These are phyloP conservation scores for Zymoseptoria pseudotritici DNA, from an alignment of 2,329 filamentous ascomycete genomes.

Conservation along the genomic window DNA sequence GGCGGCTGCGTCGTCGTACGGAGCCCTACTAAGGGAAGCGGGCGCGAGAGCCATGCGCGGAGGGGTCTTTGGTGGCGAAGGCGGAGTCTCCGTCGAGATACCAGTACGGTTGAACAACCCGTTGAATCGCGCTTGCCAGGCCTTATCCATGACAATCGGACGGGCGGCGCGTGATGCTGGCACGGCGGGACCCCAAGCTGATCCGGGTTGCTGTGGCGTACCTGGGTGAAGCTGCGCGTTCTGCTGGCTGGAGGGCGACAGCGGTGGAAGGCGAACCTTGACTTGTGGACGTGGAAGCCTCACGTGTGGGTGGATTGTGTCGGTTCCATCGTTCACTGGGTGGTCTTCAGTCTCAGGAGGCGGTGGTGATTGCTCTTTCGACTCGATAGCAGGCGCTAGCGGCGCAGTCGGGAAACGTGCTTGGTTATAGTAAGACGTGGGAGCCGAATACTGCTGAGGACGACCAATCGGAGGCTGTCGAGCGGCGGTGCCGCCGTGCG, in stretches of 20 bases:
- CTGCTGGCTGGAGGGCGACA: slow-evolving; percentile 33
- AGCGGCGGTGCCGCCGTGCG: slow-evolving; percentile 19
- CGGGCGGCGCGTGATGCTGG: slow-evolving; percentile 33
- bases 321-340: slow-evolving; percentile 60
- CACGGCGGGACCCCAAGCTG: slow-evolving; percentile 36
- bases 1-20: slow-evolving; percentile 53
- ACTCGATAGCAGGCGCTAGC: slow-evolving; percentile 17
- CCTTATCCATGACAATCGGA: slow-evolving; percentile 41
- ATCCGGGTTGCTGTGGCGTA: slow-evolving; percentile 26
- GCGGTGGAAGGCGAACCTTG: slow-evolving; percentile 72
- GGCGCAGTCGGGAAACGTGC: slow-evolving; percentile 17
- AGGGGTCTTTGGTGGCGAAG: slow-evolving; percentile 32
- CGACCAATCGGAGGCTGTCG: slow-evolving; percentile 25
- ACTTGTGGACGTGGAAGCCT: slow-evolving; percentile 63
- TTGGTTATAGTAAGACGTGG: slow-evolving; percentile 16
- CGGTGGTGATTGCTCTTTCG: slow-evolving; percentile 40
- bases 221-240: slow-evolving; percentile 29
- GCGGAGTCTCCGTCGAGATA: slow-evolving; percentile 35
- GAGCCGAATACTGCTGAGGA: slow-evolving; percentile 11
- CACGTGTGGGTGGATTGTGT: slow-evolving; percentile 58
- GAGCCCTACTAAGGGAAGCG: slow-evolving; percentile 58
- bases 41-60: slow-evolving; percentile 41
- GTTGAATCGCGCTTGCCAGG: slow-evolving; percentile 82
- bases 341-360: slow-evolving; percentile 68
- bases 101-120: slow-evolving; percentile 60